Base-by-base conservation (phyloP, 2,329 filamentous ascomycete species). In the Xylariaceae sp. region DNA sequence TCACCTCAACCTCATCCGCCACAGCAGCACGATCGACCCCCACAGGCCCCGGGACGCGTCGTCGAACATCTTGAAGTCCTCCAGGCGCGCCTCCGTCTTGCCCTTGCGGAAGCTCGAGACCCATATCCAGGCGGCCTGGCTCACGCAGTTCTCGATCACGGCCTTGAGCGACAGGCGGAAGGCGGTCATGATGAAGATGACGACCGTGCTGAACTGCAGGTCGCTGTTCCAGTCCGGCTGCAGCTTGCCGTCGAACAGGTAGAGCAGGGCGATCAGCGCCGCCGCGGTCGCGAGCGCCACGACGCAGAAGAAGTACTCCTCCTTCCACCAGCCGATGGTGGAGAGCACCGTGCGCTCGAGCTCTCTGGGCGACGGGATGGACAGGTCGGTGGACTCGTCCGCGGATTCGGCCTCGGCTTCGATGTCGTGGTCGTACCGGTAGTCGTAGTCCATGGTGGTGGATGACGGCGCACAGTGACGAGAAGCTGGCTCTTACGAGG, bases 91-190 rank as follows among this genome's bases (percentile, higher is more conserved):
- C n/a, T 50, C 47, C 24, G 50, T 52, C 2, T 45, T 50, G 3
- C 44, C 44, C 29, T 53, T 52, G 10, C 56, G 53, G 13, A 52
- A 50, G 17, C 57, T 53, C 4, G 57, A 57, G 1, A 61, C 54
- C 59, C 58, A 63, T 5, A 62, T 57, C 60, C 59, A 63, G 6
- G 59, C 59, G 10, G 49, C 56, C 40, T 63, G 59, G 35, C 57
- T 55, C 29, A 63, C 38, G 28, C 53, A 56, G 1, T 52, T 49
- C 36, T 61, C 58, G 24, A 62, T 49, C 9, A 62, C 52, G 5
- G 41, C 53, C 22, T 51, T 54, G 31, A 64, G 52, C 12, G 56
- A 52, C 3, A 62, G 47, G 11, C 58, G 53, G 5, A 56, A 51
- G n/a, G 55, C 39, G 5, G 55, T 59, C 46, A 61, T 58, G 24